phyloP scores from a whole-genome alignment of 2,329 filamentous ascomycete species.

The Pseudocercospora vitis region DNA sequence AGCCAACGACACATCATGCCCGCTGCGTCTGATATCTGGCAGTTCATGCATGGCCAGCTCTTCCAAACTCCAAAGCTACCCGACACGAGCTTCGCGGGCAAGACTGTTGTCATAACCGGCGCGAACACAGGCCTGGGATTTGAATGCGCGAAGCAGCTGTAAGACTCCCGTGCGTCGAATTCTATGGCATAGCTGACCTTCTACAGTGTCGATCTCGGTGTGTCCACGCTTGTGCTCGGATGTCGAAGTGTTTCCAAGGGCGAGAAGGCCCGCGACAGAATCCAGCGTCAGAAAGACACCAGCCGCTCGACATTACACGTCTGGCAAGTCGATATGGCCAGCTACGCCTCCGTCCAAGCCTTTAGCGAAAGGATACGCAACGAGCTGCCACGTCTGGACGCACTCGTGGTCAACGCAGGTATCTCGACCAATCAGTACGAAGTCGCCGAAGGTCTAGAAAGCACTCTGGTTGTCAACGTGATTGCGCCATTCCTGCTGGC shows the following conservation, averaged over 20 bases:
- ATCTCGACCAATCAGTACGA: constrained; percentile 41
- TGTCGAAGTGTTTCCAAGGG: constrained; percentile 46
- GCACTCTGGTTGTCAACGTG: constrained; percentile 53
- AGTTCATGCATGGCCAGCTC: constrained; percentile 22
- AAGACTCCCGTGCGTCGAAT: not conserved
- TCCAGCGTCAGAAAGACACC: constrained; percentile 30
- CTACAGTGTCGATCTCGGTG: constrained; percentile 11
- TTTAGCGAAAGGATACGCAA: constrained; percentile 31
- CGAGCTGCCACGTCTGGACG: constrained; percentile 27
- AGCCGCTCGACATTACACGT: constrained; percentile 38
- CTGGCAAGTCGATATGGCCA: constrained; percentile 45
- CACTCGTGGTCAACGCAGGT: constrained; percentile 35
- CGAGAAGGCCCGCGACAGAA: constrained; percentile 41
- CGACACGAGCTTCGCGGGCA: constrained; percentile 11
- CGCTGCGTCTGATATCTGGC: constrained; percentile 19
- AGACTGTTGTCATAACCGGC: constrained; percentile 52
- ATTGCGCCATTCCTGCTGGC: constrained; percentile 53
- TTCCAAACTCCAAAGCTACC: constrained; percentile 19
- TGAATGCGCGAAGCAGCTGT: constrained; percentile 40
- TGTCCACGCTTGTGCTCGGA: constrained; percentile 41
- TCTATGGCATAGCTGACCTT: not conserved
- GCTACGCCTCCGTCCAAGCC: constrained; percentile 36
- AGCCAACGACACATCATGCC: constrained; percentile 15
- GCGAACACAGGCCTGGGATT: constrained; percentile 62
- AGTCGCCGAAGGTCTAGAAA: constrained; percentile 48